A percentile compares a stretch with the other conserved stretches of the same genome.
These are phyloP conservation scores for Ustilago cynodontis DNA, from an alignment of 1,284 basidiomycete species.

Conservation along the genomic window DNA sequence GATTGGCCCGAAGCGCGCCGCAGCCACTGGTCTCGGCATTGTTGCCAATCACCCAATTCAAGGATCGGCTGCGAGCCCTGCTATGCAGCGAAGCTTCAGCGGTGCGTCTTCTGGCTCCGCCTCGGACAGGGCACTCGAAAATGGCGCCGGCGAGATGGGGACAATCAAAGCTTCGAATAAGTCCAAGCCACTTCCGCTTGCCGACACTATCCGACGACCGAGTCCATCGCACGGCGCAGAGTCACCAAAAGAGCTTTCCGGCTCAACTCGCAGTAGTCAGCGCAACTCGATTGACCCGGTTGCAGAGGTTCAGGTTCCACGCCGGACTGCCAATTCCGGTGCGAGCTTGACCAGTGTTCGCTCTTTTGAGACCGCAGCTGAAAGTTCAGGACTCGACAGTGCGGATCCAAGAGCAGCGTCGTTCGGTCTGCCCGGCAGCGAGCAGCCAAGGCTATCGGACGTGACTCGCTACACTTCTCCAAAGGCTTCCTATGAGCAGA, in stretches of 20 bases:
- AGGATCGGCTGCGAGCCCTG: background rate
- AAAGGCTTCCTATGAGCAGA: conserved; percentile 1
- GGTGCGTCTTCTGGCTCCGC: background rate
- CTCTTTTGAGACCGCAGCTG: conserved; percentile 59
- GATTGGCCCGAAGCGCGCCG: background rate
- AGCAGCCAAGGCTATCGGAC: conserved; percentile 6
- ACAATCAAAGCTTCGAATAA: background rate
- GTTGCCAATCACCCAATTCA: background rate
- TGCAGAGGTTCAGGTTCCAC: conserved; percentile 10
- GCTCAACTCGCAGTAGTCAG: conserved; percentile 30
- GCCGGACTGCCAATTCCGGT: conserved; percentile 37
- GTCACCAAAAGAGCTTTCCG: conserved; percentile 14
- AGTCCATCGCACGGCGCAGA: background rate
- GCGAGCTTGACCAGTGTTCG: conserved; percentile 41
- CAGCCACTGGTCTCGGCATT: conserved; percentile 31
- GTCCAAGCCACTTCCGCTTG: conserved; percentile 5
- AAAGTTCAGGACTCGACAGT: conserved; percentile 30
- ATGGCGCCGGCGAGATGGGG: background rate
- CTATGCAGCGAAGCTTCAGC: background rate
- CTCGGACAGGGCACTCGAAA: background rate
- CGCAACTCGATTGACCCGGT: conserved; percentile 28
- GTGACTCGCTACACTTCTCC: background rate
- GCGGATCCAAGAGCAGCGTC: conserved; percentile 25
- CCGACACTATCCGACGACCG: background rate
- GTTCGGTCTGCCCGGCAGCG: conserved; percentile 7